phyloP scores from a whole-genome alignment of 2,329 filamentous ascomycete genomes.

The Venturia aucupariae region DNA sequence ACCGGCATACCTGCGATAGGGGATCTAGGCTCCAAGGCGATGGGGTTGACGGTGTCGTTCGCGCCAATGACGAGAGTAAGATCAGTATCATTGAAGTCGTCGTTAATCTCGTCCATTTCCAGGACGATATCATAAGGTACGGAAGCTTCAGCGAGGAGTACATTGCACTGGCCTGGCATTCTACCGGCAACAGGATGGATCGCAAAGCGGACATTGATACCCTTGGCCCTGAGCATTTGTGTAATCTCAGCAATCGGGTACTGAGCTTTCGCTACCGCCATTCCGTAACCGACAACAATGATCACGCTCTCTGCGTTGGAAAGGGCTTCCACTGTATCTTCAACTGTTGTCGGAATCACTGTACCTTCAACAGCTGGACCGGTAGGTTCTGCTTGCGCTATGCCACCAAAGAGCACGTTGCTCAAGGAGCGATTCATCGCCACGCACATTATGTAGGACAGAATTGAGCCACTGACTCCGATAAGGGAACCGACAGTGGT shows the following conservation, averaged over 20 bases:
- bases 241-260: slow-evolving; percentile 84
- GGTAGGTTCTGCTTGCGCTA: slow-evolving; percentile 40
- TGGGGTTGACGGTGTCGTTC: slow-evolving; percentile 88
- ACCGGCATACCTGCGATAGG: slow-evolving; percentile 90
- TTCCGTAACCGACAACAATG: slow-evolving; percentile 81
- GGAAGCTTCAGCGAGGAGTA: slow-evolving; percentile 75
- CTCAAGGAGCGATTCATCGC: slow-evolving; percentile 88
- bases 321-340: slow-evolving; percentile 70
- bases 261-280: slow-evolving; percentile 90
- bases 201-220: slow-evolving; percentile 75
- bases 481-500: slow-evolving; percentile 82
- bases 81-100: slow-evolving; percentile 79
- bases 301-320: slow-evolving; percentile 74
- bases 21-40: slow-evolving; percentile 72
- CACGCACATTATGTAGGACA: slow-evolving; percentile 80
- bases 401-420: slow-evolving; percentile 81
- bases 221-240: slow-evolving; percentile 59
- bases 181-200: slow-evolving; percentile 85
- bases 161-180: slow-evolving; percentile 92
- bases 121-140: slow-evolving; percentile 36
- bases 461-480: slow-evolving; percentile 77
- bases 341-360: slow-evolving; percentile 67
- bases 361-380: slow-evolving; percentile 66
- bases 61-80: slow-evolving; percentile 83
- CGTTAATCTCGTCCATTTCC: slow-evolving; percentile 87